Conservation (phyloP, 768 basidiomycete species). For the Xerocomus potaroensis region DNA sequence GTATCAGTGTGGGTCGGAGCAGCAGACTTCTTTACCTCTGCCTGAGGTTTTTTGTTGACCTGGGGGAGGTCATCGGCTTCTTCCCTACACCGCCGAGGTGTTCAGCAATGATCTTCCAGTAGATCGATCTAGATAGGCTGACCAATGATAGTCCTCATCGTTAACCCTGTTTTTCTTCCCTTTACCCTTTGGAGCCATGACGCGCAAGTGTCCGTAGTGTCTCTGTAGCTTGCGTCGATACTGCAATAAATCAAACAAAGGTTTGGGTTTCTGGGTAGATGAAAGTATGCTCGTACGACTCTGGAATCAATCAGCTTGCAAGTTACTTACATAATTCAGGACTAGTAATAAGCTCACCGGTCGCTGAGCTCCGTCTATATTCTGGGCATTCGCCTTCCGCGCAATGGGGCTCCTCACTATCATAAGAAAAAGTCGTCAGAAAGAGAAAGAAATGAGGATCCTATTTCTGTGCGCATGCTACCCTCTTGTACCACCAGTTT, state of each 20-base stretch:
- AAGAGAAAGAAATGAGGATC: slow-evolving; percentile 95
- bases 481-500: slow-evolving; percentile 4
- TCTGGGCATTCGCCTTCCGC: not conserved
- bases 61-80: slow-evolving; percentile 39
- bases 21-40: slow-evolving; percentile 70
- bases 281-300: not conserved
- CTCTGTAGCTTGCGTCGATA: not conserved
- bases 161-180: slow-evolving; percentile 85
- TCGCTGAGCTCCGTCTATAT: too few relatives aligned
- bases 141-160: slow-evolving; percentile 83
- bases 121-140: slow-evolving; percentile 18
- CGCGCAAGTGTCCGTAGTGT: not conserved
- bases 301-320: not conserved
- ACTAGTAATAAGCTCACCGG: too few relatives aligned
- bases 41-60: slow-evolving; percentile 79
- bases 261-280: not conserved
- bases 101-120: slow-evolving; percentile 15
- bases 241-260: not conserved
- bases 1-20: slow-evolving; percentile 31
- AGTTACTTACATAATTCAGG: not conserved
- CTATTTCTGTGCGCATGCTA: slow-evolving; percentile 71
- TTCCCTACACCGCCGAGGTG: slow-evolving; percentile 43
- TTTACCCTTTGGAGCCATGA: slow-evolving; percentile 60
- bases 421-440: slow-evolving; percentile 92
- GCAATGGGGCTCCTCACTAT: slow-evolving; percentile 92